Conservation (phyloP, 305 asterid species). For the Withania somnifera region DNA sequence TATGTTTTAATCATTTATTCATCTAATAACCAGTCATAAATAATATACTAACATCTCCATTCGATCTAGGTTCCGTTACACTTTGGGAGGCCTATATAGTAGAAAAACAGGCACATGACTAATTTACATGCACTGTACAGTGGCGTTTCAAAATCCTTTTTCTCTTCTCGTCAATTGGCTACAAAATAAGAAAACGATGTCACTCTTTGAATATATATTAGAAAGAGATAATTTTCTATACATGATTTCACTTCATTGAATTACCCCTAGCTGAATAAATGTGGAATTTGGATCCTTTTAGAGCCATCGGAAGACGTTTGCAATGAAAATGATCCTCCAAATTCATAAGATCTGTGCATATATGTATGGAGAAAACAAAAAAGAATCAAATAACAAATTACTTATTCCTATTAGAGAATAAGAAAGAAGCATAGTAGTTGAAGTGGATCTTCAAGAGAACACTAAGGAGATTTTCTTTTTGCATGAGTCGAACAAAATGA, state of each 20-base stretch:
- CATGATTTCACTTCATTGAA: background rate
- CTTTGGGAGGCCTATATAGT: no score
- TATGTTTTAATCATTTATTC: background rate
- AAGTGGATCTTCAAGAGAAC: background rate
- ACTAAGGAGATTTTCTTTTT: no score
- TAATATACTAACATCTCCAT: background rate
- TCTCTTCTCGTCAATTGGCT: slow-evolving; percentile 41
- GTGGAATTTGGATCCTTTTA: slow-evolving; percentile 65
- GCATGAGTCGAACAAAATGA: no score
- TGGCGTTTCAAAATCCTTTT: slow-evolving; percentile 34
- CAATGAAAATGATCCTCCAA: slow-evolving; percentile 28
- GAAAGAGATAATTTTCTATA: background rate
- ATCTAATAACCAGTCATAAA: background rate
- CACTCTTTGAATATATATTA: background rate
- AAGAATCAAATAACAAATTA: background rate
- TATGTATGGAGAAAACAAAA: slow-evolving; percentile 22
- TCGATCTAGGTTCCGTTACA: no score
- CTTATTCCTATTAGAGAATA: background rate
- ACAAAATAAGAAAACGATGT: slow-evolving; percentile 10
- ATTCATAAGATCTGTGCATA: slow-evolving; percentile 18
- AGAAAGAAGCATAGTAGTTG: background rate
- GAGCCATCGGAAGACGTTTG: slow-evolving; percentile 93
- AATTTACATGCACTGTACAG: slow-evolving; percentile 34
- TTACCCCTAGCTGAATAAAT: slow-evolving; percentile 49
- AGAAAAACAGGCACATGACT: no score